Base-by-base conservation (phyloP, 192 early-diverging fungal species). In the Dissophora globulifera region DNA sequence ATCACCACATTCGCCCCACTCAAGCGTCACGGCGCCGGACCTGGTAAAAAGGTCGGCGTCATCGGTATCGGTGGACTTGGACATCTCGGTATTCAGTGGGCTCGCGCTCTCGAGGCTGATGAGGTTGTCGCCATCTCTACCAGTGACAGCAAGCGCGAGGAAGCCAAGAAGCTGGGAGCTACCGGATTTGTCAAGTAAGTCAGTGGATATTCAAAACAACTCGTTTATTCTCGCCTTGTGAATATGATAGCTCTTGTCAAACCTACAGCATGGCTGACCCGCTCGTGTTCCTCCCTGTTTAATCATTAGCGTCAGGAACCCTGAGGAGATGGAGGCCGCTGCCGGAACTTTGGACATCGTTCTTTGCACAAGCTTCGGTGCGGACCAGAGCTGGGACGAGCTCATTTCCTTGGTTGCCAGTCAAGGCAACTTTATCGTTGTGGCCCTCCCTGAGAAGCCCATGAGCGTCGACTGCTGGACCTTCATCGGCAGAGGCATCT, bases 21-120 rank as follows among this genome's bases (percentile, higher is more conserved):
- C 20, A 68, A 78, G 41, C 78, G 79, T 7, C 47, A 75, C 33
- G 63, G 86, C 6, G 78, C 86, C 41, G 81, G 78, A 25, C 45
- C 81, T 2, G 78, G 81, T 0, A 75, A 74, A 46, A 47, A 40
- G 0, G 87, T 92, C 51, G 91, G 84, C 50, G 69, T 92, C 46
- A 76, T 85, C 15, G 91, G 91, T 17, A 81, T 92, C 35, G 91
- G 91, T 13, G 87, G 87, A 43, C 69, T 92, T n/a, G 90, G 90
- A 3, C 89, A 91, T 50, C 62, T 91, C 45, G 91, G 65, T 15
- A 78, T 91, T 16, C 90, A 91, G 78, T 91, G 79, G 55, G 88
- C 87, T 35, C 49, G 51, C 7, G 87, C 85, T 1, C 76, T 83
- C 27, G 71, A 79, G 7, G 72, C 72, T 30, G 78, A 83, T 25